Base-by-base conservation (phyloP, 129 eudicot genomes). In the Erigeron canadensis region DNA sequence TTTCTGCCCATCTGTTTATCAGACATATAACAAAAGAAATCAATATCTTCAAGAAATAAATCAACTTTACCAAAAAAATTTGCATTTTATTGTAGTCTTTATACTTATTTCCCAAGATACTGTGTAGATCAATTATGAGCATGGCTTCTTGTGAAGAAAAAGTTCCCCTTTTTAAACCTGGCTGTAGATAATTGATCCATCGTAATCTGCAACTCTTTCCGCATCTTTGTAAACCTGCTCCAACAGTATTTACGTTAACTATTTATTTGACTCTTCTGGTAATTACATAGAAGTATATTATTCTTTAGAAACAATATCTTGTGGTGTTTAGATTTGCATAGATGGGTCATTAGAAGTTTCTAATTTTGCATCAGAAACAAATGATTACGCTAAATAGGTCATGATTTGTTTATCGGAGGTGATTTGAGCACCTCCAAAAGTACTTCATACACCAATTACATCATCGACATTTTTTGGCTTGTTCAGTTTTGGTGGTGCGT, bases 161-260 rank as follows among this genome's bases (percentile, higher is more conserved):
- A 48, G 69, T 83, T 17, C 95, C 90, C 16, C 88, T 78, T 65
- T 88, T 90, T 61, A 90, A 59, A 72, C 85, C 96, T 10, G 96
- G 90, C 62, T 82, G 81, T 12, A 89, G 79, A 74, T 89, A 88
- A 80, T 88, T 88, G 60, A 83, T 86, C 96, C 96, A 88, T 19
- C 96, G 70, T 46, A 89, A 28, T 48, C 92, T 84, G 71, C 96
- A 89, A 67, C 96, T 89, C 64, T 89, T 89, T 10, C 96, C 92
- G 55, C 93, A 86, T 67, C 96, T 78, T 18, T 87, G 84, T 60
- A 90, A 44, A 51, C 91, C 96, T 90, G 83, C 41, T 59, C 44
- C 4, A 73, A 47, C 19, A 8, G 38, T 0, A 44, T 15, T 16
- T 53, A 70, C 12, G 50, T 54, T 10, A 22, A 15, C 19, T 18